Conservation (phyloP, 805 yeast genomes). For the Phaffomyces antillensis region DNA sequence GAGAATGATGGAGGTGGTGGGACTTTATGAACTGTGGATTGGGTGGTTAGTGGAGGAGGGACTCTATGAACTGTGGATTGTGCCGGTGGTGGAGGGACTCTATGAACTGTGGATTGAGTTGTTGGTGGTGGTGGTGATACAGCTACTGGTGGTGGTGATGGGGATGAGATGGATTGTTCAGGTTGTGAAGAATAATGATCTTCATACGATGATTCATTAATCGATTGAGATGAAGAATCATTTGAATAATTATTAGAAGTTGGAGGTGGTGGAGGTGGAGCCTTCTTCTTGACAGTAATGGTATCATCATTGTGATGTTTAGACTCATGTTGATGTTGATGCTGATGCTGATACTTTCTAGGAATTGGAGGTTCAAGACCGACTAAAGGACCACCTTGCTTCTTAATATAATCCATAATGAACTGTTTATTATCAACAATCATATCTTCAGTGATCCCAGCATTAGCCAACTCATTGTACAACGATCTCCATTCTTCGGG, state of each 20-base stretch:
- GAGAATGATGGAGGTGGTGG: constrained; percentile 2
- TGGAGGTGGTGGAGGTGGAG: constrained; percentile 37
- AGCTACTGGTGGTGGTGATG: constrained; percentile 4
- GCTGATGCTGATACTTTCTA: constrained; percentile 39
- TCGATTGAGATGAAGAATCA: constrained; percentile 26
- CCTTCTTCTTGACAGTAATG: constrained; percentile 27
- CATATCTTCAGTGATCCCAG: constrained; percentile 83
- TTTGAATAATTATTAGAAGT: constrained; percentile 13
- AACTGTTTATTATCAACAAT: constrained; percentile 81
- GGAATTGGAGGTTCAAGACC: constrained; percentile 85
- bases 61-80: constrained; percentile 12
- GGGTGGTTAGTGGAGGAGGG: constrained; percentile 22
- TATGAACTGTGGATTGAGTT: constrained; percentile 11
- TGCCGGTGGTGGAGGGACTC: constrained; percentile 20
- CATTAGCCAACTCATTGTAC: constrained; percentile 62
- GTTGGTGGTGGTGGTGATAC: neutral
- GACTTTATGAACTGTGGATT: neutral
- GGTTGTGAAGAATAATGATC: constrained; percentile 12
- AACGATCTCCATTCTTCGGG: constrained; percentile 81
- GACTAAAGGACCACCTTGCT: constrained; percentile 73
- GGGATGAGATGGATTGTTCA: neutral
- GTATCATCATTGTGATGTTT: constrained; percentile 5
- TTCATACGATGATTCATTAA: no score
- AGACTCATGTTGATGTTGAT: neutral
- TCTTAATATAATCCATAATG: constrained; percentile 67